Evolutionary conservation across 2,329 filamentous ascomycete species (phyloP), one percentile per base, ranked within the genome.

Genomic region (Aaosphaeria arxii): DNA sequence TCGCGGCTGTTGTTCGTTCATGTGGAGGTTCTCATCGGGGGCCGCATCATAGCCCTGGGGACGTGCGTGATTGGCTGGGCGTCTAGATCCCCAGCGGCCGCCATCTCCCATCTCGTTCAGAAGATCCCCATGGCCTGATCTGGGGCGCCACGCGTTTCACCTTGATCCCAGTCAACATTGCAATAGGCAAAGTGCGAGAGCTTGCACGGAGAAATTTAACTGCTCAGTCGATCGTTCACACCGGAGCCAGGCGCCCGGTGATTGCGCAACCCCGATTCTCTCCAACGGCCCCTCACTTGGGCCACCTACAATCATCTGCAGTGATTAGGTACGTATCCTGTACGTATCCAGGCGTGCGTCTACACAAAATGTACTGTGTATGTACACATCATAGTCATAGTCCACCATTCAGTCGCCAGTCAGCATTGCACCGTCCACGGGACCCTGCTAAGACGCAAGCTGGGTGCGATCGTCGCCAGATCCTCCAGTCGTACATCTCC

Each of bases 161-260:
- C 44, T 57, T 63, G 63, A 67, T 64, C 61, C 57, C 53, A 49
- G 53, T 51, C 50, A 51, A 47, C 24, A 55, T 62, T 36, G 52
- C 17, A 64, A 59, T 49, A 56, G 61, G 64, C 55, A 66, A 62
- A 55, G 61, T 48, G 51, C 49, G 53, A 51, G 59, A 55, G 59
- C 63, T 45, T 53, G 56, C 58, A 54, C 61, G 61, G 61, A 36
- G 33, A 66, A 66, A 65, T 67, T 65, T 62, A 62, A 55, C 57
- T 56, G 52, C 57, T 56, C 54, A 64, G 59, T 55, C 55, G 58
- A 65, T 66, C 57, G 55, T 58, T 59, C 53, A 55, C 55, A 59
- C 55, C 55, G 52, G 62, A 58, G 61, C 67, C 66, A 66, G 67
- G 61, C 57, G 58, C 60, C 64, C 65, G 67, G 67, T 63, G 62